Conservation (phyloP, 495 filamentous ascomycete genomes). For the Cercophora newfieldiana region DNA sequence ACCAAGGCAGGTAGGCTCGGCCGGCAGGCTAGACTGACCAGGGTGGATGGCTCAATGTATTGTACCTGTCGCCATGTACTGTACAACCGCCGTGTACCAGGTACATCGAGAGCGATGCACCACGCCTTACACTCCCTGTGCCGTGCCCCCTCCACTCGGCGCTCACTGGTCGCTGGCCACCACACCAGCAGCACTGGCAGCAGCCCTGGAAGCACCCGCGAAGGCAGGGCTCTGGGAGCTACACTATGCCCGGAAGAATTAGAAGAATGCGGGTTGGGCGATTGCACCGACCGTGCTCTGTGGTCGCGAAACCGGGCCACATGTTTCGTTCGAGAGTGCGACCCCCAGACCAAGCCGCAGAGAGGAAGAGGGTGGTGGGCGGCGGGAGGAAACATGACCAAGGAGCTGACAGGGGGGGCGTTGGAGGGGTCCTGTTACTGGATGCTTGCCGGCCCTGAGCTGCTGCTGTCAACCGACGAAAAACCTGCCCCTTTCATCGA, state of each 20-base stretch:
- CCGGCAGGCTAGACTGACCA: neutral
- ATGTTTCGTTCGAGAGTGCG: neutral
- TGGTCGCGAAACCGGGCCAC: conserved; percentile 4
- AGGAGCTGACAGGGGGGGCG: neutral
- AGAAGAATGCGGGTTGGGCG: neutral
- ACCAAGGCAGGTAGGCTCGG: neutral
- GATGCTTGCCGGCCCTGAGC: too few species aligned
- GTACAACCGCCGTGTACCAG: neutral
- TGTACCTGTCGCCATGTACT: neutral
- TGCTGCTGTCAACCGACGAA: neutral
- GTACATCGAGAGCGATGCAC: neutral
- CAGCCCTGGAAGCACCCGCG: neutral
- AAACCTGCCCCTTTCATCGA: neutral
- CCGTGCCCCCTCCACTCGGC: neutral
- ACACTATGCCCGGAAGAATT: conserved; percentile 8
- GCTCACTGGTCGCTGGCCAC: neutral
- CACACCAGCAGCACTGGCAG: conserved; percentile 1
- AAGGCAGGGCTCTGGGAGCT: conserved; percentile 3
- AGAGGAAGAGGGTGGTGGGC: neutral
- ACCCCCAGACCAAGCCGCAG: neutral
- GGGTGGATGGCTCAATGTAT: neutral
- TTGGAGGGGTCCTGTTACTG: neutral
- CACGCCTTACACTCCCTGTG: neutral
- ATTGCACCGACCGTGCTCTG: neutral
- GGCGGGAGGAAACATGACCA: neutral